phyloP scores from a whole-genome alignment of 2,329 filamentous ascomycete genomes.

The Bipolaris cookei region DNA sequence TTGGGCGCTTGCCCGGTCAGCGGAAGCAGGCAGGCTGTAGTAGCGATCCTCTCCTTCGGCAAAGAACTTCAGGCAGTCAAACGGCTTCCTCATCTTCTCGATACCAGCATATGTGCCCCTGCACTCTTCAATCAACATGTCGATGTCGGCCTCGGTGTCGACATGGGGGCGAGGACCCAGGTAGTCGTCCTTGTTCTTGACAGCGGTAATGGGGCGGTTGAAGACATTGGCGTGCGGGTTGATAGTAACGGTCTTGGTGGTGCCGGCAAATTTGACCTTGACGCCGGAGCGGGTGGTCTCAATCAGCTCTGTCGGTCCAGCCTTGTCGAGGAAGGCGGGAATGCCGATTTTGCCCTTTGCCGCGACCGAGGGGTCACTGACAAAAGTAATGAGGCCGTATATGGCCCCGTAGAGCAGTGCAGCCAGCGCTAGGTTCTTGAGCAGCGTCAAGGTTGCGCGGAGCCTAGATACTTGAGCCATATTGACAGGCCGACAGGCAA shows the following conservation, averaged over 20 bases:
- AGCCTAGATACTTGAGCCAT: slow-evolving; percentile 47
- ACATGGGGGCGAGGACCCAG: slow-evolving; percentile 59
- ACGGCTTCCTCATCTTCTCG: slow-evolving; percentile 62
- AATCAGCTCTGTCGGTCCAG: slow-evolving; percentile 50
- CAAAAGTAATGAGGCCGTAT: slow-evolving; percentile 51
- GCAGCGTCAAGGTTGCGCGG: slow-evolving; percentile 45
- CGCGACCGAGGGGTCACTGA: slow-evolving; percentile 50
- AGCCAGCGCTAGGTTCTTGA: slow-evolving; percentile 54
- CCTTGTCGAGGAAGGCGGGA: slow-evolving; percentile 51
- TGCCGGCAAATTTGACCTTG: slow-evolving; percentile 53
- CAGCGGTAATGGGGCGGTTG: slow-evolving; percentile 59
- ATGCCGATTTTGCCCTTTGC: slow-evolving; percentile 52
- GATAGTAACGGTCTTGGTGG: slow-evolving; percentile 54
- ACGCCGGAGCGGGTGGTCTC: slow-evolving; percentile 51
- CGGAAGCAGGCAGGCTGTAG: slow-evolving; percentile 54
- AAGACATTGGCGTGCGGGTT: slow-evolving; percentile 62
- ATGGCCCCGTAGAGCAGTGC: slow-evolving; percentile 52
- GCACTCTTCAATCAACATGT: slow-evolving; percentile 60
- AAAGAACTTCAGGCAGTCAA: slow-evolving; percentile 60
- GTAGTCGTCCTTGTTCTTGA: slow-evolving; percentile 59
- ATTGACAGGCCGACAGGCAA: slow-evolving; percentile 21
- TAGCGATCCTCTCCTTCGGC: slow-evolving; percentile 58
- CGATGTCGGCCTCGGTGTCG: slow-evolving; percentile 61
- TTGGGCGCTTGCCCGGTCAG: slow-evolving; percentile 51
- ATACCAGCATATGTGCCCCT: slow-evolving; percentile 59